Evolutionary conservation across 108 stramenopile species (phyloP).

Genomic region (Cyclostephanos invisitatus): DNA sequence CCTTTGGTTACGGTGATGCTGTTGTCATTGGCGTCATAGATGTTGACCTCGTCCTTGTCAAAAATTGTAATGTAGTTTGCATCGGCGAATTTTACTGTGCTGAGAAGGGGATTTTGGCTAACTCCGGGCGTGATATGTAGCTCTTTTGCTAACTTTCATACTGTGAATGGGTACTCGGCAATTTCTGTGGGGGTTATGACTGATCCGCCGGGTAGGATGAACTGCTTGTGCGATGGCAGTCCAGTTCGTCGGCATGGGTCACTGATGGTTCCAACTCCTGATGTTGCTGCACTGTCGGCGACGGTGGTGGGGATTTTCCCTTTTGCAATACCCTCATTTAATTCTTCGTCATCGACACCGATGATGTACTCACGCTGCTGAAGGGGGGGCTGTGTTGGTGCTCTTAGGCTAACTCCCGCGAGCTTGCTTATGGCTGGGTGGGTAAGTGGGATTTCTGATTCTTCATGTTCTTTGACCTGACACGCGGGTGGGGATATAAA

Average conservation of each 20-base stretch:
- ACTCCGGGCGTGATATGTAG: not conserved
- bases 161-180: not conserved
- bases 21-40: not conserved
- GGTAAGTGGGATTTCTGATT: too few relatives aligned
- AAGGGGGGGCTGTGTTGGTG: too few relatives aligned
- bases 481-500: too few relatives aligned
- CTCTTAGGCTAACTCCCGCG: too few relatives aligned
- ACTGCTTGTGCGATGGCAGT: not conserved
- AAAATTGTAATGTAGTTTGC: too few relatives aligned
- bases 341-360: not conserved
- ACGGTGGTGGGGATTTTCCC: not conserved
- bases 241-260: not conserved
- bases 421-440: too few relatives aligned
- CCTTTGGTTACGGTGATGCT: not conserved
- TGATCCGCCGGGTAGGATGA: not conserved
- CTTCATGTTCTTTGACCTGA: too few relatives aligned
- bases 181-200: not conserved
- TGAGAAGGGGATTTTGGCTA: not conserved
- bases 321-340: not conserved
- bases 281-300: not conserved
- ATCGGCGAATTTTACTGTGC: not conserved
- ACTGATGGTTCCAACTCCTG: not conserved
- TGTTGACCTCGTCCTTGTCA: not conserved
- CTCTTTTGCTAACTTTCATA: not conserved
- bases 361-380: not conserved